Conservation (phyloP, 2,329 filamentous ascomycete genomes). For the Scolecobasidium constrictum region DNA sequence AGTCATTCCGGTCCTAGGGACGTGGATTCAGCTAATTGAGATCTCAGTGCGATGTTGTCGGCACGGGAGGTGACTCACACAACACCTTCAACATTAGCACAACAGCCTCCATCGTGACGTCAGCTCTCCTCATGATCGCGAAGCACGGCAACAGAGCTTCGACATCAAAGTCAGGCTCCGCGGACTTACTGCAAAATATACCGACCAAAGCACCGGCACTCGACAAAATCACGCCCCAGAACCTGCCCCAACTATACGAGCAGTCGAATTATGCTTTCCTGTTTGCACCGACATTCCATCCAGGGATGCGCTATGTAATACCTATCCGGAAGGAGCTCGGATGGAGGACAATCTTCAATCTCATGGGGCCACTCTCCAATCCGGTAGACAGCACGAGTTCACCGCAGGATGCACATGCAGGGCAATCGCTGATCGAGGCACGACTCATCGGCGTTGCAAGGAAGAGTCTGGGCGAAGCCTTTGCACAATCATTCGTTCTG, state of each 20-base stretch:
- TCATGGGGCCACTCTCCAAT: conserved; percentile 85
- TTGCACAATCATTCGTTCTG: conserved; percentile 71
- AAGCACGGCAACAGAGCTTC: conserved; percentile 96
- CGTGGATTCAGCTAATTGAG: too few relatives aligned
- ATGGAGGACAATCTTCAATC: conserved; percentile 95
- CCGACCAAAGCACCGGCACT: conserved; percentile 63
- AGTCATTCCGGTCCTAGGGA: conserved; percentile 25
- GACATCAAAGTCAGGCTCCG: conserved; percentile 90
- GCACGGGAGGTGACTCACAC: conserved; percentile 91
- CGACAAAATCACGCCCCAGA: conserved; percentile 58
- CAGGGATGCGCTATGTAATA: conserved; percentile 83
- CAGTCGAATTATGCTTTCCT: conserved; percentile 87
- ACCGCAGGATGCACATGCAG: background rate
- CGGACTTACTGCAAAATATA: conserved; percentile 76
- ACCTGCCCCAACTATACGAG: conserved; percentile 62
- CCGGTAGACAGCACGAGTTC: conserved; percentile 58
- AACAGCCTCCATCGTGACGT: conserved; percentile 84
- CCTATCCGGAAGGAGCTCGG: conserved; percentile 78
- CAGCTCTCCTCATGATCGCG: conserved; percentile 70
- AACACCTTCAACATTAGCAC: conserved; percentile 98
- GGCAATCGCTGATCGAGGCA: conserved; percentile 57
- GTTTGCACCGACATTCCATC: conserved; percentile 92
- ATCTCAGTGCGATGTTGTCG: conserved; percentile 79
- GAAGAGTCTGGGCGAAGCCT: conserved; percentile 75
- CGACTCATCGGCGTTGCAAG: conserved; percentile 89